Conservation (phyloP, 73 alveolate genomes). For the Effrenium voratum region DNA sequence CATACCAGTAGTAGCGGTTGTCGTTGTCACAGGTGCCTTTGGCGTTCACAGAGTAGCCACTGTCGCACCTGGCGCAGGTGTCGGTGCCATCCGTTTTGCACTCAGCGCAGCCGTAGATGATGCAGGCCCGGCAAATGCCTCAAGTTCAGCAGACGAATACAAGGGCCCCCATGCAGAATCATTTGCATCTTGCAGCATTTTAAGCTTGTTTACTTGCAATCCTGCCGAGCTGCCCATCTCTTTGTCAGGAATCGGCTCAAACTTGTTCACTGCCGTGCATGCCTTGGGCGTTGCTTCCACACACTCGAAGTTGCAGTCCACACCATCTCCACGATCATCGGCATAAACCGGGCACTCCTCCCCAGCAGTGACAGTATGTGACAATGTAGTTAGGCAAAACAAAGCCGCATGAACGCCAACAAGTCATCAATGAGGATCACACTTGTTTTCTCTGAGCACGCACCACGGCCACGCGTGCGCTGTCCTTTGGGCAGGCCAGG, state of each 20-base stretch:
- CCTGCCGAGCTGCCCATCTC: not conserved
- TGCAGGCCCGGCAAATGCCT: constrained; percentile 43
- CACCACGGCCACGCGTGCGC: too few relatives aligned
- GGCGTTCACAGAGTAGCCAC: not conserved
- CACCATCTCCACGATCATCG: not conserved
- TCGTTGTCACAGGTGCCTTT: constrained; percentile 2
- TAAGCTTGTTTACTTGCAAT: not conserved
- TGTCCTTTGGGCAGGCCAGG: constrained; percentile 7
- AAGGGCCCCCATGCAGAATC: not conserved
- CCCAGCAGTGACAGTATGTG: not conserved
- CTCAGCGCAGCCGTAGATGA: constrained; percentile 32
- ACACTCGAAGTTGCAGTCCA: constrained; percentile 23
- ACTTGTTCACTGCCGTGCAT: constrained; percentile 27
- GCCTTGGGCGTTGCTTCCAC: constrained; percentile 18
- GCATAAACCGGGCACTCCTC: constrained; percentile 27
- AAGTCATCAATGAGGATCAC: too few relatives aligned
- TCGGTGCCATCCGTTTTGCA: constrained; percentile 7
- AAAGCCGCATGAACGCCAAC: not conserved
- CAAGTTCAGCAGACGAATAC: not conserved
- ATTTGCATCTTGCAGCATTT: not conserved
- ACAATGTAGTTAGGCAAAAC: not conserved
- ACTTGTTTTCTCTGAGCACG: too few relatives aligned
- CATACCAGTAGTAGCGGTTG: constrained; percentile 39
- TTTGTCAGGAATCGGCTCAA: constrained; percentile 9
- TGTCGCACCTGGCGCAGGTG: constrained; percentile 28